Base-by-base conservation (phyloP, 148 eudicot genomes). In the Nepenthes mirabilis region DNA sequence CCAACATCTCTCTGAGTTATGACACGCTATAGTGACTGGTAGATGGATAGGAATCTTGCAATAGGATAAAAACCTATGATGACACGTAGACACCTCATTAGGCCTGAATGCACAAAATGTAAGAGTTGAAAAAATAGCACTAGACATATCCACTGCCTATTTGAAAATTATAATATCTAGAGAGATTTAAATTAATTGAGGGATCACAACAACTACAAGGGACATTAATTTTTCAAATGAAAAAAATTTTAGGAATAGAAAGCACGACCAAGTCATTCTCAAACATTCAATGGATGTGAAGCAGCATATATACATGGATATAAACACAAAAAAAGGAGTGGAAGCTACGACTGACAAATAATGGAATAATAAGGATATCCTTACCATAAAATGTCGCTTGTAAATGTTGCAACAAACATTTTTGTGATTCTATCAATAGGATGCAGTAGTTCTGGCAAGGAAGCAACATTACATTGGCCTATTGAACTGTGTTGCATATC, bases 351-450 rank as follows among this genome's bases (percentile, higher is more conserved):
- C 55, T 32, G 32, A 52, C 23, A 52, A 23, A n/a, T 52, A 11
- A 13, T 52, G 14, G 34, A 32, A 49, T 2, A 14, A 8, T 34
- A 34, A 51, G 2, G 6, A 63, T 53, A 66, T 70, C 69, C 14
- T 78, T 79, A 91, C 97, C 97, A 91, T 50, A 60, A 64, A 56
- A 91, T 74, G 67, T 91, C 87, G 60, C 88, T 72, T 4, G 97
- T 91, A 69, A 91, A 87, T 63, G 97, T 91, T 14, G 97, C 90
- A 65, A 91, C 73, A 43, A 91, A 91, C 43, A 91, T 76, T 65
- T 68, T 79, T 47, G 72, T 35, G 57, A 91, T 78, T 73, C 77
- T 81, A 58, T 74, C 75, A 65, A 91, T 66, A 58, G 97, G 97
- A 73, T 81, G 73, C 67, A 91, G 73, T 13, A 87, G 78, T 68